Conservation (phyloP, 371 early-diverging fungal species). For the Mucor piriformis region DNA sequence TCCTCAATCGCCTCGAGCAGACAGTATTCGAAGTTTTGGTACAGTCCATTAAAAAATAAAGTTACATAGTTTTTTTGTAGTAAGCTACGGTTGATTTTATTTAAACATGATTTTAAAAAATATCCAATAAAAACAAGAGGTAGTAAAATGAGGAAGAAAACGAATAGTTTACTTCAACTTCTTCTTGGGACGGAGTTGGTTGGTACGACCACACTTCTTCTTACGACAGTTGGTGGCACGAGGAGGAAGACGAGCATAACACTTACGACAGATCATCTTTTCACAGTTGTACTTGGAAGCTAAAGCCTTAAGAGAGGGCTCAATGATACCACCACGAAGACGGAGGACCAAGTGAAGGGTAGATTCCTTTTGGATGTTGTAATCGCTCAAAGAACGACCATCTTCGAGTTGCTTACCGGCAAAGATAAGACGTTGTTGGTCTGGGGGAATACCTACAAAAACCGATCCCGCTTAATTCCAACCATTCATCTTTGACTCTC, state of each 20-base stretch:
- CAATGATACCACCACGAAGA: constrained; percentile 96
- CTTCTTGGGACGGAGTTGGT: constrained; percentile 98
- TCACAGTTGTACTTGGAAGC: constrained; percentile 98
- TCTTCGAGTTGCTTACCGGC: constrained; percentile 99
- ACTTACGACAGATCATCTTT: constrained; percentile 98
- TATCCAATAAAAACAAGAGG: background rate
- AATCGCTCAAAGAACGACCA: constrained; percentile 84
- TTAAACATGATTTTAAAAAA: background rate
- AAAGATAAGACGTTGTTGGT: constrained; percentile 99
- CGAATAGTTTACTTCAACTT: constrained; percentile 52
- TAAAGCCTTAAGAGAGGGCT: constrained; percentile 93
- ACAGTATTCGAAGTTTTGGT: constrained; percentile 44
- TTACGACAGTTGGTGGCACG: constrained; percentile 99
- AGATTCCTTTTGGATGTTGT: constrained; percentile 93
- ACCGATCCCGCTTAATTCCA: background rate
- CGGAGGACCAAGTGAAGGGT: constrained; percentile 97
- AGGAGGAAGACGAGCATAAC: constrained; percentile 98
- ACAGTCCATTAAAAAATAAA: constrained; percentile 32
- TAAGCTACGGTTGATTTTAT: background rate
- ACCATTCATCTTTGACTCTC: background rate
- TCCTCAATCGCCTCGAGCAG: constrained; percentile 28
- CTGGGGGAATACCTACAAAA: constrained; percentile 90
- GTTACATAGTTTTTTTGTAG: background rate
- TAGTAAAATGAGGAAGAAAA: constrained; percentile 12
- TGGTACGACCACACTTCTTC: constrained; percentile 99